Conservation (phyloP, 2,329 filamentous ascomycete genomes). For the Fusarium sp. region DNA sequence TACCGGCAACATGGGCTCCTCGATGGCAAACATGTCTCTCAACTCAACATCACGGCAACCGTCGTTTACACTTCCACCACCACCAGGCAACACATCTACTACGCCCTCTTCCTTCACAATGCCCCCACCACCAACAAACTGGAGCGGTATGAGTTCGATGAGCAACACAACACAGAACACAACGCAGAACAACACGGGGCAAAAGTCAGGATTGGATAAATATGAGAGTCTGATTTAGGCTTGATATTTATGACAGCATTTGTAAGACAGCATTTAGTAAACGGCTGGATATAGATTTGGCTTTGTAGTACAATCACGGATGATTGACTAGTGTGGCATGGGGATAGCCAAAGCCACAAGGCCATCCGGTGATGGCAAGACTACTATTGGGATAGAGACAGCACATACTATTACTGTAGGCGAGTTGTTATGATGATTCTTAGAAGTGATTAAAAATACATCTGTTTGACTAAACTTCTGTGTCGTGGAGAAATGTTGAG, state of each 20-base stretch:
- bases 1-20: constrained; percentile 49
- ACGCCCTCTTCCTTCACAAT: constrained; percentile 58
- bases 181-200: constrained; percentile 40
- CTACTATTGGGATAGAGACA: background rate
- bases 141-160: constrained; percentile 32
- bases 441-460: background rate
- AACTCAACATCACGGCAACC: constrained; percentile 54
- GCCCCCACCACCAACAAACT: constrained; percentile 51
- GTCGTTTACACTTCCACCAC: constrained; percentile 68
- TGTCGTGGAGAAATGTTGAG: background rate
- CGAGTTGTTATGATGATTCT: background rate
- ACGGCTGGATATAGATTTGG: constrained; percentile 4
- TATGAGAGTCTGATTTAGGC: constrained; percentile 72
- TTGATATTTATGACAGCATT: background rate
- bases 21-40: constrained; percentile 61
- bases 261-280: background rate
- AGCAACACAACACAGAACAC: constrained; percentile 1
- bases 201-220: constrained; percentile 69
- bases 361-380: background rate
- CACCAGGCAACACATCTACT: constrained; percentile 51
- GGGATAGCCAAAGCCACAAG: background rate
- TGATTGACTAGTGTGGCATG: background rate
- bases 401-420: background rate
- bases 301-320: background rate
- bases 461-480: background rate